Conservation (phyloP, 768 basidiomycete genomes). For the Mycena crocata region DNA sequence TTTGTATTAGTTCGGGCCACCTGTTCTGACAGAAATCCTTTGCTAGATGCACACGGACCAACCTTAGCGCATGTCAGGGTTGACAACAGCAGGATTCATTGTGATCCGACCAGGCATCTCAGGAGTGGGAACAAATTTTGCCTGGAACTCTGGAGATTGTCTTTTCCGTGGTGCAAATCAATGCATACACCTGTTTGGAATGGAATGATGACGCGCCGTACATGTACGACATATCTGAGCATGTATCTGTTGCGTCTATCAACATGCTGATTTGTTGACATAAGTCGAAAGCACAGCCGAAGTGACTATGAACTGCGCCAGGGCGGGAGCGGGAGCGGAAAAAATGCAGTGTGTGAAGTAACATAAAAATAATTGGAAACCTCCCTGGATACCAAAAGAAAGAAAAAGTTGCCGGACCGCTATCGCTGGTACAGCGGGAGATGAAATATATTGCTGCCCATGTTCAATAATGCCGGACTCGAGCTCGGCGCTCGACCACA, state of each 20-base stretch:
- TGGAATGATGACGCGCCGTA: slow-evolving; percentile 19
- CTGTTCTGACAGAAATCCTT: slow-evolving; percentile 10
- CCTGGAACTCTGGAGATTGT: neutral
- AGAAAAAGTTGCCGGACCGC: no score
- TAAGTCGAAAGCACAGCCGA: slow-evolving; percentile 5
- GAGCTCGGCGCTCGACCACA: no score
- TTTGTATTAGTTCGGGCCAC: slow-evolving; percentile 17
- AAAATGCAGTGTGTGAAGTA: neutral
- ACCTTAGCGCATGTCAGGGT: slow-evolving; percentile 8
- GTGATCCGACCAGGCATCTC: slow-evolving; percentile 12
- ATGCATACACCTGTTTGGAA: neutral
- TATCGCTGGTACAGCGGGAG: no score
- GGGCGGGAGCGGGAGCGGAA: neutral
- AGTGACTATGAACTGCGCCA: neutral
- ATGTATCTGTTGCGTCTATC: slow-evolving; percentile 1
- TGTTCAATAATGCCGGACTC: no score
- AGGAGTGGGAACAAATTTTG: neutral
- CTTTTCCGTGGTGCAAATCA: neutral
- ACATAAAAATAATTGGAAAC: neutral
- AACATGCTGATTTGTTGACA: slow-evolving; percentile 12
- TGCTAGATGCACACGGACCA: neutral
- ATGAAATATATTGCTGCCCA: no score
- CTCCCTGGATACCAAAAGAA: neutral
- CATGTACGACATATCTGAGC: no score
- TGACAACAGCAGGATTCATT: slow-evolving; percentile 5